phyloP scores from a whole-genome alignment of 2,329 filamentous ascomycete species.

The Trichoderma semiorbis region DNA sequence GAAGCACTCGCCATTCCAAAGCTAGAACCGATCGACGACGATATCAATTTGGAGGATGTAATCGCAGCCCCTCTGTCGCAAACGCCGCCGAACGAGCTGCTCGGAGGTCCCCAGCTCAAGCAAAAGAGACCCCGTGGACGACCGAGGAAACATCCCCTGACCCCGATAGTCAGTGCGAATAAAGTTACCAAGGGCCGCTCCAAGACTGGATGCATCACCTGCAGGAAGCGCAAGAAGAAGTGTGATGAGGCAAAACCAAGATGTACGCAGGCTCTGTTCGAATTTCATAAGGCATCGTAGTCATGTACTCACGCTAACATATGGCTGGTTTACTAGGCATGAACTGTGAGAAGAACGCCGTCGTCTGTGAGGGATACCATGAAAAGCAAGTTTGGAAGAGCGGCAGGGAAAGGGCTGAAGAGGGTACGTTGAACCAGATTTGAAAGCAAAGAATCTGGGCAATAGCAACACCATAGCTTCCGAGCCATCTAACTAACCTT shows the following conservation, averaged over 20 bases:
- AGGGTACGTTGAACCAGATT: constrained; percentile 45
- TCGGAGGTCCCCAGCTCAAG: constrained; percentile 36
- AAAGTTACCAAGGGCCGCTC: constrained; percentile 76
- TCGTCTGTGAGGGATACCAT: constrained; percentile 86
- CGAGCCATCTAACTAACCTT: constrained; percentile 16
- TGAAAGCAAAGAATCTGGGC: neutral
- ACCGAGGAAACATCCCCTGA: constrained; percentile 75
- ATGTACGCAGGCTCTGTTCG: constrained; percentile 42
- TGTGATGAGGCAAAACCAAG: constrained; percentile 66
- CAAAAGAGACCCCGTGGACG: constrained; percentile 69
- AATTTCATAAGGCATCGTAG: neutral
- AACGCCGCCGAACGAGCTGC: constrained; percentile 21
- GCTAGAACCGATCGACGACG: constrained; percentile 55
- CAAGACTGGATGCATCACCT: constrained; percentile 67
- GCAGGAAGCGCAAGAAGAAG: constrained; percentile 68
- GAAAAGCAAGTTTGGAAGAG: constrained; percentile 85
- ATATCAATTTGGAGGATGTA: constrained; percentile 51
- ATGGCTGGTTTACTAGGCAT: constrained; percentile 51
- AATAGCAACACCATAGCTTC: neutral
- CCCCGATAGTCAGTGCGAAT: constrained; percentile 52
- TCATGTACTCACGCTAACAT: constrained; percentile 14
- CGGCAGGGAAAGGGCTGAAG: constrained; percentile 71
- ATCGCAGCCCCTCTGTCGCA: constrained; percentile 38
- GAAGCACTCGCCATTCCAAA: constrained; percentile 51
- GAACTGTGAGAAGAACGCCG: constrained; percentile 91